Evolutionary conservation across 768 basidiomycete genomes (phyloP).

Genomic region (Auricularia sp.): DNA sequence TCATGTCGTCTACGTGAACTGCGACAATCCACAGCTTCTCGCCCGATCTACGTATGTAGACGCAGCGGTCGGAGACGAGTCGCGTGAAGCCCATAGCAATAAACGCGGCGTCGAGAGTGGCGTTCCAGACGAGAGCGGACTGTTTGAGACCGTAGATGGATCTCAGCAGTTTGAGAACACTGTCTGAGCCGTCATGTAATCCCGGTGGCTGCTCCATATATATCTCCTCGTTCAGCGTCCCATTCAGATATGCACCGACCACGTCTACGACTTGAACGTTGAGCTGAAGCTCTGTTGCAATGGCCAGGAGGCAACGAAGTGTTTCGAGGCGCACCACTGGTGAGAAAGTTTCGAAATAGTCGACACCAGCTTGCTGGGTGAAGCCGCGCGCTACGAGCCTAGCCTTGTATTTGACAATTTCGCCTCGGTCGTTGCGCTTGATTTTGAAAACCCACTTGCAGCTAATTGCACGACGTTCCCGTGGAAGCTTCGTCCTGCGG

Average conservation of each 20-base stretch:
- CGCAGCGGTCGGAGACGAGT: slow-evolving; percentile 8
- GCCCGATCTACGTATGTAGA: slow-evolving; percentile 3
- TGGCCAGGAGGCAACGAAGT: not conserved
- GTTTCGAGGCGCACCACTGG: slow-evolving; percentile 3
- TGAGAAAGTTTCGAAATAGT: slow-evolving; percentile 7
- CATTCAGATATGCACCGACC: slow-evolving; percentile 22
- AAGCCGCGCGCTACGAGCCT: slow-evolving; percentile 5
- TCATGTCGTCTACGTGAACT: slow-evolving; percentile 15
- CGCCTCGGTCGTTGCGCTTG: slow-evolving; percentile 1
- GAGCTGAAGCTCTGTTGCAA: slow-evolving; percentile 13
- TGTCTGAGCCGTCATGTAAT: slow-evolving; percentile 7
- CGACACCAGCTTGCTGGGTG: slow-evolving; percentile 4
- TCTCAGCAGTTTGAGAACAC: not conserved
- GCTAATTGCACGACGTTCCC: not conserved
- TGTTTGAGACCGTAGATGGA: slow-evolving; percentile 11
- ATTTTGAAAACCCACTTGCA: slow-evolving; percentile 1
- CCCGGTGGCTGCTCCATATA: slow-evolving; percentile 25
- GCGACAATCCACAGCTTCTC: not conserved
- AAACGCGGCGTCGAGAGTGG: slow-evolving; percentile 8
- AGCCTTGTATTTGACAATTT: slow-evolving; percentile 7
- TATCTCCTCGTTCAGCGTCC: slow-evolving; percentile 21
- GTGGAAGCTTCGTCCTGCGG: slow-evolving; percentile 5
- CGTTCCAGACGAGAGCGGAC: slow-evolving; percentile 9
- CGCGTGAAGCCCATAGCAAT: slow-evolving; percentile 10
- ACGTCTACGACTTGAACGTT: slow-evolving; percentile 24